Conservation (phyloP, 2,329 filamentous ascomycete species). For the Cladosporium sp. region DNA sequence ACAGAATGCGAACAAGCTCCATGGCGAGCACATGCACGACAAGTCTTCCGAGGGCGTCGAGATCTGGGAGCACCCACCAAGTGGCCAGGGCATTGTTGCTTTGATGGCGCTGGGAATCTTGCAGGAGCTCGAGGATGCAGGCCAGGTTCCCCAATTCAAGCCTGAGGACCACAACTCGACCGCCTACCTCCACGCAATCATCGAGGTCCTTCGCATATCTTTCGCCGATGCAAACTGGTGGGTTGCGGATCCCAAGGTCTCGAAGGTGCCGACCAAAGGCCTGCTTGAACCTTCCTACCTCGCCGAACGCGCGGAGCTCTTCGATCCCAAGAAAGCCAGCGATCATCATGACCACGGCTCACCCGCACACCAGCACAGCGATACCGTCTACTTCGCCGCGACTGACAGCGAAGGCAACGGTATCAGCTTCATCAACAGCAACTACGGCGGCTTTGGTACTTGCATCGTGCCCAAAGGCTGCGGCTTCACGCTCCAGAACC, state of each 20-base stretch:
- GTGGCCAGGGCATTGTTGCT: slow-evolving; percentile 93
- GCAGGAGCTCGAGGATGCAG: slow-evolving; percentile 75
- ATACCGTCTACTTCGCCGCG: slow-evolving; percentile 92
- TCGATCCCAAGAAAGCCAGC: slow-evolving; percentile 55
- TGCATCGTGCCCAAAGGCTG: slow-evolving; percentile 80
- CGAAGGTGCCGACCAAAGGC: slow-evolving; percentile 66
- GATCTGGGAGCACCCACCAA: slow-evolving; percentile 95
- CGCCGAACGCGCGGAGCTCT: slow-evolving; percentile 65
- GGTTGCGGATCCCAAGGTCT: slow-evolving; percentile 77
- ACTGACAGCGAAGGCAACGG: slow-evolving; percentile 83
- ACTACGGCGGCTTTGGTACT: slow-evolving; percentile 87
- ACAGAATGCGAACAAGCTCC: slow-evolving; percentile 59
- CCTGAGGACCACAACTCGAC: slow-evolving; percentile 76
- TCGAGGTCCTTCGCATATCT: slow-evolving; percentile 83
- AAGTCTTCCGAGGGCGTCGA: slow-evolving; percentile 62
- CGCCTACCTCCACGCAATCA: slow-evolving; percentile 73
- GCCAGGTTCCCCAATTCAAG: slow-evolving; percentile 71
- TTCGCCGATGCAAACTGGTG: slow-evolving; percentile 92
- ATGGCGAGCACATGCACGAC: slow-evolving; percentile 47
- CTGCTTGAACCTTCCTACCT: slow-evolving; percentile 76
- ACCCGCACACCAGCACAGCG: slow-evolving; percentile 79
- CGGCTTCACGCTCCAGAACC: slow-evolving; percentile 93
- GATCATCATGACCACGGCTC: slow-evolving; percentile 68
- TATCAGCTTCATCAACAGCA: slow-evolving; percentile 95
- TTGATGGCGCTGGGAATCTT: slow-evolving; percentile 92